Evolutionary conservation across 805 yeast species (phyloP).

Genomic region (Candida coleopterorum): DNA sequence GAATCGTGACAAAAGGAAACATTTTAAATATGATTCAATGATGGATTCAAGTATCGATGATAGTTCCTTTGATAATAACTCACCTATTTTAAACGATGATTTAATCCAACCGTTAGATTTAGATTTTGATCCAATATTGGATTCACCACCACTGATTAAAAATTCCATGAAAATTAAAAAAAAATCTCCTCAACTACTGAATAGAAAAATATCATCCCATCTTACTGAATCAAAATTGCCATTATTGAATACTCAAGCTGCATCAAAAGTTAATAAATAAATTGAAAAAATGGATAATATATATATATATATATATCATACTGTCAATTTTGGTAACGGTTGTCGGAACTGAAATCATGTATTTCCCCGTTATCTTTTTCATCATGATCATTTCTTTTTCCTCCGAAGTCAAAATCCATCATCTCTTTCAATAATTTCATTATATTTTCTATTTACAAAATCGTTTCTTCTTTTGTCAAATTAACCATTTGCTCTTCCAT

Average conservation of each 20-base stretch:
- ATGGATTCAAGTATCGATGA: slow-evolving; percentile 9
- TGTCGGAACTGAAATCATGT: slow-evolving; percentile 4
- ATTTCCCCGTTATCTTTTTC: slow-evolving; percentile 9
- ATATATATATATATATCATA: slow-evolving; percentile 8
- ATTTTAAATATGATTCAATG: slow-evolving; percentile 5
- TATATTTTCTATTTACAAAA: slow-evolving; percentile 5
- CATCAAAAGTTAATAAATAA: slow-evolving; percentile 11
- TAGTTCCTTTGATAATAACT: slow-evolving; percentile 4
- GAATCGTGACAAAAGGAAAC: slow-evolving; percentile 4
- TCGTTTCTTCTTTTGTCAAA: slow-evolving; percentile 8
- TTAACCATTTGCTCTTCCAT: slow-evolving; percentile 8
- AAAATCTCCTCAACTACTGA: slow-evolving; percentile 11
- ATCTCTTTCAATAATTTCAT: too few relatives aligned
- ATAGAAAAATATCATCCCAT: slow-evolving; percentile 15
- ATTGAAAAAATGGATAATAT: neutral
- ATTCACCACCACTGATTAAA: slow-evolving; percentile 25
- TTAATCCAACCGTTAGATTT: slow-evolving; percentile 23
- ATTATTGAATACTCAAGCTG: slow-evolving; percentile 32
- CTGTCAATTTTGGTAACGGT: slow-evolving; percentile 14
- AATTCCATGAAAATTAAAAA: slow-evolving; percentile 1
- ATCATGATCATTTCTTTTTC: slow-evolving; percentile 6
- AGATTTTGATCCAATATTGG: slow-evolving; percentile 25
- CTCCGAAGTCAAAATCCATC: too few relatives aligned
- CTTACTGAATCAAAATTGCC: slow-evolving; percentile 18
- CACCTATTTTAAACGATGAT: slow-evolving; percentile 13